Conservation (phyloP, 2,329 filamentous ascomycete species). For the Torrubiella hemipterigena region DNA sequence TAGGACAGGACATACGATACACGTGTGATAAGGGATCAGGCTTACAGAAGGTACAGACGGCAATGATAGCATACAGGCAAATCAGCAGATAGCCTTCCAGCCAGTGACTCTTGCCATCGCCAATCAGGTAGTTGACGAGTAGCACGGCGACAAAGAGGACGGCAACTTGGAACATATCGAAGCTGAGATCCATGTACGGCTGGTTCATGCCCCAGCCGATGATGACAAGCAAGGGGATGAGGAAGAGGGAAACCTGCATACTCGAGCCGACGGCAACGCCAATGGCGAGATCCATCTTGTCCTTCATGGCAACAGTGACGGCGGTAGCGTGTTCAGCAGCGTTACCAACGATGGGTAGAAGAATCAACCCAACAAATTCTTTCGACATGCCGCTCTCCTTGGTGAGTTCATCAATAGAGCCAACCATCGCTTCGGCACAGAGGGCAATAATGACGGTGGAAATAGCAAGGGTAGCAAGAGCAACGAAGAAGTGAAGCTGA, state of each 20-base stretch:
- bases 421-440: conserved; percentile 70
- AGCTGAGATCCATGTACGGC: conserved; percentile 68
- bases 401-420: conserved; percentile 59
- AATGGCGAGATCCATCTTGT: conserved; percentile 77
- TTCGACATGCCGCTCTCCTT: conserved; percentile 47
- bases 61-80: conserved; percentile 70
- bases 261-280: conserved; percentile 69
- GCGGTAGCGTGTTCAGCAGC: conserved; percentile 74
- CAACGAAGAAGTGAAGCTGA: conserved; percentile 59
- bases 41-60: conserved; percentile 52
- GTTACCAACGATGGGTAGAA: conserved; percentile 74
- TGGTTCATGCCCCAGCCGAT: conserved; percentile 65
- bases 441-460: conserved; percentile 71
- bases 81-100: conserved; percentile 67
- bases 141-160: conserved; percentile 74
- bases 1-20: too few species aligned
- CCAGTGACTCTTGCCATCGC: conserved; percentile 74
- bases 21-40: too few species aligned
- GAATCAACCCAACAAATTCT: conserved; percentile 69
- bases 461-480: conserved; percentile 56
- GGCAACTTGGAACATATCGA: conserved; percentile 82
- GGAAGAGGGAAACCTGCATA: conserved; percentile 70
- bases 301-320: conserved; percentile 68
- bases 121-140: conserved; percentile 75
- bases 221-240: conserved; percentile 65